Evolutionary conservation across 2,329 filamentous ascomycete species (phyloP).

Genomic region (Calonectria pteridis): DNA sequence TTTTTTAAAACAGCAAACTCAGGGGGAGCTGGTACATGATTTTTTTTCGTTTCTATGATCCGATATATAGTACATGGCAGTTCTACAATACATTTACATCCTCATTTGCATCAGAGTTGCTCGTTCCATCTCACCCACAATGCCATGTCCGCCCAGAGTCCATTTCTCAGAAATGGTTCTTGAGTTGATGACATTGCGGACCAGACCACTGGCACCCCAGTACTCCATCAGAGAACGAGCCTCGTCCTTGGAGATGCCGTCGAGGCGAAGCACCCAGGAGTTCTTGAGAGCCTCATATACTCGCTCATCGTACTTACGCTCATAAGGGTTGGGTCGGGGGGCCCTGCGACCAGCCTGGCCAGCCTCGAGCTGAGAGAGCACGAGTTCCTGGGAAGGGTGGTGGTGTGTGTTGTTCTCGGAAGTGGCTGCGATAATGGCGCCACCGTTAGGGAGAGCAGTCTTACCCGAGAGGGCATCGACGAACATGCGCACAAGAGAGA

Average conservation of each 20-base stretch:
- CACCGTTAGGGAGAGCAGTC: constrained; percentile 75
- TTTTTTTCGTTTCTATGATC: constrained; percentile 1
- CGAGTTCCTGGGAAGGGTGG: constrained; percentile 76
- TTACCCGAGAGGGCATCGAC: constrained; percentile 76
- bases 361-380: constrained; percentile 69
- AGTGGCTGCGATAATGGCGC: constrained; percentile 81
- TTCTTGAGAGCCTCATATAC: constrained; percentile 66
- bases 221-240: constrained; percentile 89
- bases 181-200: constrained; percentile 79
- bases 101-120: constrained; percentile 65
- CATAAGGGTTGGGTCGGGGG: constrained; percentile 65
- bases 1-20: not conserved
- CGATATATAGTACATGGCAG: constrained; percentile 27
- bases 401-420: constrained; percentile 77
- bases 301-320: constrained; percentile 68
- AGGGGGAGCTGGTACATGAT: constrained; percentile 27
- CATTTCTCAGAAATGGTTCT: constrained; percentile 83
- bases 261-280: constrained; percentile 67
- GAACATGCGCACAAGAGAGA: constrained; percentile 82
- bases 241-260: constrained; percentile 80
- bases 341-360: constrained; percentile 51
- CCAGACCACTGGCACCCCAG: constrained; percentile 87
- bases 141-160: constrained; percentile 83
- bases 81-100: constrained; percentile 52
- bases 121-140: constrained; percentile 88